Evolutionary conservation across 2,329 filamentous ascomycete genomes (phyloP), one percentile per base, ranked within the genome.

Genomic region (Microthyrium microscopicum): DNA sequence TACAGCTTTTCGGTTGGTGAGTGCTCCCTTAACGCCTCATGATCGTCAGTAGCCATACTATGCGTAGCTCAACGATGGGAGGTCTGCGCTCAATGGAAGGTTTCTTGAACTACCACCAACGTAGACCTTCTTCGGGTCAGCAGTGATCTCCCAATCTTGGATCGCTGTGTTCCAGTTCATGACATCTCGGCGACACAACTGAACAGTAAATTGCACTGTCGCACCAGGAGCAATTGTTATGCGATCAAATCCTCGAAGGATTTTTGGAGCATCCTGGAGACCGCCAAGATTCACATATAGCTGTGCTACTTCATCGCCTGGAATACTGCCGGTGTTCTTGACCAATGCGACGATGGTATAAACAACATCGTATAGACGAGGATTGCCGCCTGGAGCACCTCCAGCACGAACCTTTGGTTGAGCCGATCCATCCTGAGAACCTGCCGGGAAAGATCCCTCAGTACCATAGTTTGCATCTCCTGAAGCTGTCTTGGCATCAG

Each of bases 111-210:
- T 70, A 41, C 57, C 62, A 18, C 71, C 71, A 5, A 76, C 70
- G 41, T 66, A 68, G 26, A 72, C 62, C 37, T 58, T 72, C 61
- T 73, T 73, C 33, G 61, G 54, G 43, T 69, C 61, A 16, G 57
- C 45, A 20, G 58, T 61, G 34, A 75, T 60, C 29, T 83, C 68
- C 85, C 87, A 95, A 61, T 94, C 76, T 63, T 94, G 85, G n/a
- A 58, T 52, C 2, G 49, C 63, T 1, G 69, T 60, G 44, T 93
- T 81, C 85, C 87, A 94, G 59, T 84, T 89, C 51, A 77, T 83
- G 36, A 94, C 44, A 48, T 94, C 87, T 36, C 83, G 73, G 25
- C 85, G 68, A 5, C 74, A 84, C 35, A 94, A 55, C 12, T 73
- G 66, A 0, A 70, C 73, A 1, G 54, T 62, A 60, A 89, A 91